These are phyloP conservation scores for Priceomyces melissophilus DNA, from an alignment of 805 yeast genomes.

Conservation along the genomic window DNA sequence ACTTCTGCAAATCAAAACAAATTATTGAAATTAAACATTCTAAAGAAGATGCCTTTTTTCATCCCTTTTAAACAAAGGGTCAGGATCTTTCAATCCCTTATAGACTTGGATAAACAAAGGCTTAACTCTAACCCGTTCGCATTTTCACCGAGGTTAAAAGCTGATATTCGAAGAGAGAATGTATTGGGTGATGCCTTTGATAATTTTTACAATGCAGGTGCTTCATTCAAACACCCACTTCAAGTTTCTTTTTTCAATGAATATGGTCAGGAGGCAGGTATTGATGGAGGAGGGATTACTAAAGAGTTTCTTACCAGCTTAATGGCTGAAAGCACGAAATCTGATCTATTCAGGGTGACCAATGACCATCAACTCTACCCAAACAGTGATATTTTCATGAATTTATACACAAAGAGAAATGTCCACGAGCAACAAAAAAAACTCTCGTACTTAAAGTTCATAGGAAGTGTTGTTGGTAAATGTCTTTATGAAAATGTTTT, in stretches of 20 bases:
- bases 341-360: slow-evolving; percentile 40
- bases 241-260: slow-evolving; percentile 67
- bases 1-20: slow-evolving; percentile 9
- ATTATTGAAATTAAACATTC: slow-evolving; percentile 43
- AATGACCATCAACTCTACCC: slow-evolving; percentile 68
- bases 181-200: slow-evolving; percentile 74
- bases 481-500: slow-evolving; percentile 81
- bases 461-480: slow-evolving; percentile 85
- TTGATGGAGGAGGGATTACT: slow-evolving; percentile 96
- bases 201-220: slow-evolving; percentile 50
- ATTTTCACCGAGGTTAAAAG: slow-evolving; percentile 31
- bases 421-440: slow-evolving; percentile 22
- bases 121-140: slow-evolving; percentile 10
- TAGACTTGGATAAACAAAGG: slow-evolving; percentile 48
- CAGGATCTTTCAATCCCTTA: slow-evolving; percentile 60
- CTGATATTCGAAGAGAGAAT: slow-evolving; percentile 63
- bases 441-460: slow-evolving; percentile 46
- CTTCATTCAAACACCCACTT: slow-evolving; percentile 54
- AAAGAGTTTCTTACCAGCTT: slow-evolving; percentile 83
- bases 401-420: slow-evolving; percentile 28
- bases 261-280: slow-evolving; percentile 74
- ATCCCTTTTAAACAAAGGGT: slow-evolving; percentile 75
- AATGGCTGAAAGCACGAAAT: slow-evolving; percentile 60
- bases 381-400: slow-evolving; percentile 49
- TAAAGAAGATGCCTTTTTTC: slow-evolving; percentile 72